phyloP scores from a whole-genome alignment of 2,329 filamentous ascomycete species.

The Emericellopsis cladophorae region DNA sequence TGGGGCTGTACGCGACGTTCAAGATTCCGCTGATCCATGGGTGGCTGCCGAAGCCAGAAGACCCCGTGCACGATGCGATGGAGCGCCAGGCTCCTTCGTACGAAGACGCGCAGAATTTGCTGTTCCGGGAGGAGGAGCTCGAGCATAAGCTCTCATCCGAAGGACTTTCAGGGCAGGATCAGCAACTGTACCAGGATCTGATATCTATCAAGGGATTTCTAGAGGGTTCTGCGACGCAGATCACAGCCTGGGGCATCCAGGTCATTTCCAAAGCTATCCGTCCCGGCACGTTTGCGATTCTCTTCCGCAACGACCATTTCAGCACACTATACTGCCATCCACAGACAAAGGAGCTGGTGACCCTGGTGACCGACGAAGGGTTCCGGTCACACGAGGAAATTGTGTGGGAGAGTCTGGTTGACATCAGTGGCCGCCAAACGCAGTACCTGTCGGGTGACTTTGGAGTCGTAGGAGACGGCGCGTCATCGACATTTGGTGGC shows the following conservation, averaged over 20 bases:
- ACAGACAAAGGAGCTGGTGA: constrained; percentile 59
- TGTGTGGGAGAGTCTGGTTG: constrained; percentile 88
- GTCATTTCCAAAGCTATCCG: constrained; percentile 57
- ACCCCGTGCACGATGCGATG: constrained; percentile 58
- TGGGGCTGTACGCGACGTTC: constrained; percentile 86
- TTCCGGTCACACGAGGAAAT: constrained; percentile 82
- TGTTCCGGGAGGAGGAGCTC: constrained; percentile 81
- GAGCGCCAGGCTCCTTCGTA: constrained; percentile 68
- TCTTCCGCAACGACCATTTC: constrained; percentile 97
- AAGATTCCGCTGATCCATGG: constrained; percentile 82
- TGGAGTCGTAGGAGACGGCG: constrained; percentile 54
- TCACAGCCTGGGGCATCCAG: constrained; percentile 71
- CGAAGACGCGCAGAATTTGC: constrained; percentile 80
- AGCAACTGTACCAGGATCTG: constrained; percentile 72
- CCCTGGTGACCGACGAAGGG: constrained; percentile 84
- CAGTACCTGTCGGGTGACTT: constrained; percentile 90
- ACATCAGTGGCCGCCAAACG: constrained; percentile 71
- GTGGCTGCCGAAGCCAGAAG: constrained; percentile 65
- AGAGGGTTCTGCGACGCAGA: constrained; percentile 67
- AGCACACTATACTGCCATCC: constrained; percentile 88
- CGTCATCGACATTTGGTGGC: constrained; percentile 2
- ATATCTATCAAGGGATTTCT: constrained; percentile 75
- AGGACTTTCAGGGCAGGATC: constrained; percentile 59
- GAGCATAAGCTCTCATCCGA: constrained; percentile 54
- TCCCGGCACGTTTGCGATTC: constrained; percentile 72